Evolutionary conservation across 2,329 filamentous ascomycete species (phyloP).

Genomic region (Curvularia hawaiiensis): DNA sequence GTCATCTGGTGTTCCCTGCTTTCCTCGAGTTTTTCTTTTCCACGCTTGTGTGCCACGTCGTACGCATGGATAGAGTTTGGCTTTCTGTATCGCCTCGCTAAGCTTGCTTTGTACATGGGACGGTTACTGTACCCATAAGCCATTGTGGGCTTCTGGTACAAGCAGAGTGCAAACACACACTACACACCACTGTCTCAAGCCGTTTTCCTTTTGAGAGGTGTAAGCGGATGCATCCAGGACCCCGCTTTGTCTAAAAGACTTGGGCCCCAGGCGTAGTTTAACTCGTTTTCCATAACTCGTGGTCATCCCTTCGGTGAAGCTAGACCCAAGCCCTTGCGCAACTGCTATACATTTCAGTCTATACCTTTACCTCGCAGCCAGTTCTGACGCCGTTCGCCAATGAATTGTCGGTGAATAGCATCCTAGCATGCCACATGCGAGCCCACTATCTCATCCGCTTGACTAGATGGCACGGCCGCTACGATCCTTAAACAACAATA

Average conservation of each 20-base stretch:
- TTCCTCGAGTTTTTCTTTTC: neutral
- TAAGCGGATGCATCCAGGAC: neutral
- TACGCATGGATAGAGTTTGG: neutral
- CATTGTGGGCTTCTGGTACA: neutral
- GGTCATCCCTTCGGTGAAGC: neutral
- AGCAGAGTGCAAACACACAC: neutral
- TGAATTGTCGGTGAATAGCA: neutral
- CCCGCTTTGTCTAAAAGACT: neutral
- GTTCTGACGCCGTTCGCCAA: neutral
- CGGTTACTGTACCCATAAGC: neutral
- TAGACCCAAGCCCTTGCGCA: neutral
- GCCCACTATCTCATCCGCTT: neutral
- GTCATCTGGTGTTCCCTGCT: neutral
- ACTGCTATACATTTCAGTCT: neutral
- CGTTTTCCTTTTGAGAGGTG: neutral
- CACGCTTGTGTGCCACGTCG: conserved; percentile 1
- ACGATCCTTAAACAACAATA: neutral
- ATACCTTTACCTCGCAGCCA: neutral
- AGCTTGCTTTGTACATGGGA: conserved; percentile 5
- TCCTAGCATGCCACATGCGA: neutral
- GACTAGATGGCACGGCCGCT: neutral
- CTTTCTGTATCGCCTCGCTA: conserved; percentile 5
- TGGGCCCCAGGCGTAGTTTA: neutral
- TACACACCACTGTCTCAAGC: neutral
- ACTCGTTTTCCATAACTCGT: neutral